phyloP scores from a whole-genome alignment of 2,329 filamentous ascomycete genomes.

The Microdochium nivale region DNA sequence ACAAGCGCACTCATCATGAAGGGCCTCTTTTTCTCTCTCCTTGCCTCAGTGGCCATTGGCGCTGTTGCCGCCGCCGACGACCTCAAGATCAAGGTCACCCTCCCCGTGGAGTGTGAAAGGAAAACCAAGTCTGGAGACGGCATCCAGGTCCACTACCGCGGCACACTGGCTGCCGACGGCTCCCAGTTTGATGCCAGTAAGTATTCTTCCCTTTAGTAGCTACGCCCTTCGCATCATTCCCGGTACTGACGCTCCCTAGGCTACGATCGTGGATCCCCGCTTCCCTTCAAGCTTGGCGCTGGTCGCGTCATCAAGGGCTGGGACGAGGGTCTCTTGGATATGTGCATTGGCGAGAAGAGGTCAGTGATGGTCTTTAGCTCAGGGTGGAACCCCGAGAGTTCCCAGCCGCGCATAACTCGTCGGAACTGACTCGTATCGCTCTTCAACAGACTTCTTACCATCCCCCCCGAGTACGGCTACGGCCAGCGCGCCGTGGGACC shows the following conservation, averaged over 20 bases:
- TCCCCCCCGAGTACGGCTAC: conserved; percentile 81
- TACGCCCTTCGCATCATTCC: no score
- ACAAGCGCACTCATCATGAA: conserved; percentile 32
- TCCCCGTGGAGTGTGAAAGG: conserved; percentile 68
- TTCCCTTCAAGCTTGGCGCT: conserved; percentile 70
- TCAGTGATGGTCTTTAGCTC: conserved; percentile 17
- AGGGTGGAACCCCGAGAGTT: background rate
- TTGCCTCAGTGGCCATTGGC: conserved; percentile 42
- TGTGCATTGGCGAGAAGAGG: conserved; percentile 93
- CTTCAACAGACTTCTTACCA: conserved; percentile 60
- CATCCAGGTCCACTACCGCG: conserved; percentile 81
- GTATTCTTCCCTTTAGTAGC: no score
- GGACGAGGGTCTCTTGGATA: conserved; percentile 83
- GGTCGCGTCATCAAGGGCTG: conserved; percentile 92
- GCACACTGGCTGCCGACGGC: conserved; percentile 66
- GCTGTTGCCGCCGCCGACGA: conserved; percentile 46
- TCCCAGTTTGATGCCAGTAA: conserved; percentile 72
- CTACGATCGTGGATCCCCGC: conserved; percentile 69
- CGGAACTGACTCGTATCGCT: conserved; percentile 6
- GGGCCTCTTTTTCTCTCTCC: conserved; percentile 34
- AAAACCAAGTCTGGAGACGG: conserved; percentile 70
- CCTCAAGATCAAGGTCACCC: conserved; percentile 70
- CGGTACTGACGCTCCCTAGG: no score
- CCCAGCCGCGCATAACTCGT: conserved; percentile 3
- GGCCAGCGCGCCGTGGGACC: conserved; percentile 68